A percentile compares a stretch with the other conserved stretches of the same genome.
These are phyloP conservation scores for Lonicera japonica DNA, from an alignment of 129 eudicot species.

Conservation along the genomic window DNA sequence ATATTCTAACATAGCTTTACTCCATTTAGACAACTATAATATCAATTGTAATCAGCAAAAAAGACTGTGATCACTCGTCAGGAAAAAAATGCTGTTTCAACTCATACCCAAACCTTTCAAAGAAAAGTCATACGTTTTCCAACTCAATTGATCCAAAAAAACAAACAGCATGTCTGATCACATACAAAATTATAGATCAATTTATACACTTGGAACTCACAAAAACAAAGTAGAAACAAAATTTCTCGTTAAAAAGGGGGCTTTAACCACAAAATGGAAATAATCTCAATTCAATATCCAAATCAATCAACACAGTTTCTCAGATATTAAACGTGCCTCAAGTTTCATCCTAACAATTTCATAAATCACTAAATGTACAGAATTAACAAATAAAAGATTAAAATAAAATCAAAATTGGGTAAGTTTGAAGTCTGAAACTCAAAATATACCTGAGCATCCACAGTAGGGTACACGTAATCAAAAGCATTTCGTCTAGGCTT, in stretches of 20 bases:
- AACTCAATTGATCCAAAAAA: not conserved
- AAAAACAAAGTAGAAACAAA: not conserved
- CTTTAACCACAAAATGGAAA: not conserved
- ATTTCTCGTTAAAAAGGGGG: not conserved
- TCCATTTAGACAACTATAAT: too few species aligned
- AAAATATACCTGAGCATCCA: conserved; percentile 19
- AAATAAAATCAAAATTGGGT: not conserved
- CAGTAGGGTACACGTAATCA: conserved; percentile 45
- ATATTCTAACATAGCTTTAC: too few species aligned
- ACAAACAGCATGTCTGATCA: not conserved
- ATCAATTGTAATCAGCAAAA: too few species aligned
- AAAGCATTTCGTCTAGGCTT: conserved; percentile 38
- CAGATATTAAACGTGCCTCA: not conserved
- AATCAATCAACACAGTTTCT: not conserved
- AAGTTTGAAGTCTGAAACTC: not conserved
- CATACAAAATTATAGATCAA: not conserved
- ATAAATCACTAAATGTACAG: not conserved
- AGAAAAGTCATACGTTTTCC: not conserved
- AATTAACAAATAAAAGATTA: conserved; percentile 2
- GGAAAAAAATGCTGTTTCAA: not conserved
- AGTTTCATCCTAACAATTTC: not conserved
- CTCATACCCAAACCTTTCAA: not conserved
- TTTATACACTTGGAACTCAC: not conserved
- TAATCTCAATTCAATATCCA: not conserved
- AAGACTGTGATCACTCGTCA: not conserved